Conservation (phyloP, 1,139 yeast genomes). For the Debaryomycetaceae sp. region DNA sequence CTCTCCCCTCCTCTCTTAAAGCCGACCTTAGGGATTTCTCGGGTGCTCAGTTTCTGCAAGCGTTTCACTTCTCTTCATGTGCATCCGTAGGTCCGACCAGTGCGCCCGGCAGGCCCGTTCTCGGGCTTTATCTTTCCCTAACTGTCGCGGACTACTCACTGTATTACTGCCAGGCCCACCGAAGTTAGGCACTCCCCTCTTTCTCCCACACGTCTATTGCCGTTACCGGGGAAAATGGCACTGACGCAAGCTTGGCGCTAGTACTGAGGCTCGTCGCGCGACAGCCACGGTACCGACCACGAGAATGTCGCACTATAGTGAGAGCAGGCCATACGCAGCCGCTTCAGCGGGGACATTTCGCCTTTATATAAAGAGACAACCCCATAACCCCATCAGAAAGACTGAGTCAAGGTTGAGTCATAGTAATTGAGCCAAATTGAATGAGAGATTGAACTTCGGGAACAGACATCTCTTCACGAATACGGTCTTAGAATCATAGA, state of each 20-base stretch:
- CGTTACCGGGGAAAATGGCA: slow-evolving; percentile 1
- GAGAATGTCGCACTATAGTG: too few species aligned
- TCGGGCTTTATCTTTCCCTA: neutral
- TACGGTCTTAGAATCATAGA: too few species aligned
- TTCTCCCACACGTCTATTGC: neutral
- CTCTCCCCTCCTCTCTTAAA: neutral
- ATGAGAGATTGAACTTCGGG: too few species aligned
- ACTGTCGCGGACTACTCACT: neutral
- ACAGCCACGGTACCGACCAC: too few species aligned
- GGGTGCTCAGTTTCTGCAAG: neutral
- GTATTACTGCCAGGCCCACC: too few species aligned
- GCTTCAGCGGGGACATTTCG: neutral
- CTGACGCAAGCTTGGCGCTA: neutral
- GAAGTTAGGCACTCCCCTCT: neutral
- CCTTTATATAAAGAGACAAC: neutral
- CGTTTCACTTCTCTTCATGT: neutral
- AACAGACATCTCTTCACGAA: too few species aligned
- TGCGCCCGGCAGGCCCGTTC: neutral
- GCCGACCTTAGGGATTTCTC: neutral
- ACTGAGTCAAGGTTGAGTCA: neutral
- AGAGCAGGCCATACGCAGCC: neutral
- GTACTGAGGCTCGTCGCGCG: neutral
- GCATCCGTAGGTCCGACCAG: neutral
- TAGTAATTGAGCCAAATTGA: neutral
- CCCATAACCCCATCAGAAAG: neutral